A percentile compares a stretch with the other conserved stretches of the same genome.
These are phyloP conservation scores for Colletotrichum lentis DNA, from an alignment of 2,329 filamentous ascomycete species.

Conservation along the genomic window DNA sequence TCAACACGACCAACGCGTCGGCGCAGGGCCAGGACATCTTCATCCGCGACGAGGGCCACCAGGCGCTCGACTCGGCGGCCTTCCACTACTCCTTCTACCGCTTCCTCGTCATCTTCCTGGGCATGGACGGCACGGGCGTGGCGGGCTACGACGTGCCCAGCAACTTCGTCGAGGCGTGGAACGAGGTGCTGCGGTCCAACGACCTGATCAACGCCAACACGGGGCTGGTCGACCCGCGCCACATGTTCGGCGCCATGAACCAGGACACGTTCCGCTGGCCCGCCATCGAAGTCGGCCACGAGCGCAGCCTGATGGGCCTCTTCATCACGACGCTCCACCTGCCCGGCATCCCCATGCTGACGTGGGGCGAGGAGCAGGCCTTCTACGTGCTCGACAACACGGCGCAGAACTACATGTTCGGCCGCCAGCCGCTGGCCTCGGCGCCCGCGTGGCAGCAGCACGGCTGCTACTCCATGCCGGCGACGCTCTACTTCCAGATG, in stretches of 20 bases:
- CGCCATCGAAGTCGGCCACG: conserved; percentile 62
- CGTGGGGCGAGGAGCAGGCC: conserved; percentile 73
- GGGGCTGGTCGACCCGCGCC: conserved; percentile 68
- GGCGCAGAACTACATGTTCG: conserved; percentile 71
- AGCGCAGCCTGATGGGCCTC: conserved; percentile 64
- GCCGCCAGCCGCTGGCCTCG: conserved; percentile 68
- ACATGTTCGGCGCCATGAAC: conserved; percentile 71
- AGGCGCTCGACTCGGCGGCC: conserved; percentile 55
- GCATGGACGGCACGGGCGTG: conserved; percentile 47
- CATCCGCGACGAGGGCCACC: conserved; percentile 64
- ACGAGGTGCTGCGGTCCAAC: conserved; percentile 64
- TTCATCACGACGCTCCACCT: conserved; percentile 67
- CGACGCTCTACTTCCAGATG: conserved; percentile 65
- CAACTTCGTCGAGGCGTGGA: conserved; percentile 60
- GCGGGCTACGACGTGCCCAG: conserved; percentile 45
- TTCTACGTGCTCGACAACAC: conserved; percentile 72
- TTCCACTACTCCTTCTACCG: conserved; percentile 51
- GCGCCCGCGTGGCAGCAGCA: conserved; percentile 70
- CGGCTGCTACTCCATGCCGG: conserved; percentile 67
- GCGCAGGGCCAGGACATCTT: conserved; percentile 46
- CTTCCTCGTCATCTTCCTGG: conserved; percentile 45
- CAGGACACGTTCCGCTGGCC: conserved; percentile 74
- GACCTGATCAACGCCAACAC: conserved; percentile 68
- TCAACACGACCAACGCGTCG: conserved; percentile 36
- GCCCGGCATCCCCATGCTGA: conserved; percentile 67